Base-by-base conservation (phyloP, 192 early-diverging fungal genomes). In the Glomus cerebriforme region DNA sequence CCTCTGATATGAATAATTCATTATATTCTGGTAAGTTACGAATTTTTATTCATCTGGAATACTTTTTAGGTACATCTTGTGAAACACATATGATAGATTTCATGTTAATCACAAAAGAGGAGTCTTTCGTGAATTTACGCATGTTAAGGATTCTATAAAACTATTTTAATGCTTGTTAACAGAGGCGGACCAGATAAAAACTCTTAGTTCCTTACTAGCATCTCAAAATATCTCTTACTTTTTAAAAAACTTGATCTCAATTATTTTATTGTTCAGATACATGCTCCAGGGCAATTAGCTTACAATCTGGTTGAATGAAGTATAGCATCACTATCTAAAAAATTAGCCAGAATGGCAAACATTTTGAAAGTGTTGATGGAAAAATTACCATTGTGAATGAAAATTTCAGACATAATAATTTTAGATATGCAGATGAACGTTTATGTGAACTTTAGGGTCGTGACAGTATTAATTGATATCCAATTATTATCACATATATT, bases 181-280 rank as follows among this genome's bases (percentile, higher is more conserved):
- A 24, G 67, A 70, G 37, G 67, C n/a, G 37, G 35, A 45, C 67
- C 13, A 2, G 67, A 70, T 43, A n/a, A 70, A 70, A 70, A 70
- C 37, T 34, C 67, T 24, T n/a, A 26, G 37, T 17, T 39, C 24
- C 19, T 70, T 19, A 43, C 22, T 39, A 70, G 37, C 37, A 70
- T 70, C 13, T 39, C 37, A 39, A 1, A 45, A 70, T 70, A 70
- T 43, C 5, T 35, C 1, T 35, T 35, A 35, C 34, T 35, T 35
- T 35, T 35, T 35, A 35, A 35, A 35, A 35, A n/a, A 17, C n/a
- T 70, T 43, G 24, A 70, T 37, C 24, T 70, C 15, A 15, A 70
- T 37, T 70, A 70, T 43, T 43, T 70, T n/a, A 39, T 15, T 39
- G n/a, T 70, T 70, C 37, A 34, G 37, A 70, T 8, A 5, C 17